Evolutionary conservation across 176 grass and related monocot genomes (phyloP), one percentile per base, ranked within the genome.

Genomic region (Carex kokanica): DNA sequence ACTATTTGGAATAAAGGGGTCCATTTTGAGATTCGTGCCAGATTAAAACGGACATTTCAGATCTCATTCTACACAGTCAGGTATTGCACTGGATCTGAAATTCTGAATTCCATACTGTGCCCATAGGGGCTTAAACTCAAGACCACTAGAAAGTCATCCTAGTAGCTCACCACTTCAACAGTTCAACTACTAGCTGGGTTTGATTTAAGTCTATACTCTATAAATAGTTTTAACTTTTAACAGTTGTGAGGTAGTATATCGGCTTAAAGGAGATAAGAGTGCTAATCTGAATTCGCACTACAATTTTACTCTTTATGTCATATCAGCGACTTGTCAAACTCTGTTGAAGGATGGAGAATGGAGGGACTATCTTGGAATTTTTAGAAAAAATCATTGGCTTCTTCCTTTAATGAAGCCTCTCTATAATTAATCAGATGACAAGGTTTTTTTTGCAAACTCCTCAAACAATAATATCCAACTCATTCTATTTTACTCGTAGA

Each of bases 401-500:
- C 45, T 25, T 74, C 12, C 71, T 52, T 27, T 74, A 74, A 53
- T 74, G 45, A 52, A 74, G 71, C 21, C n/a, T 25, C 70, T 52
- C 47, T 43, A 47, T 72, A 71, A 20, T 17, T 71, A 43, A 45
- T 2, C 36, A 45, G 9, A 71, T 20, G 67, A 5, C 67, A 2
- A 11, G 34, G 67, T 6, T 2, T 9, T 40, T 40, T 18, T 40
- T 69, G 4, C 32, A 6, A 18, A 69, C 3, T 69, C 40, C 2
- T 69, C 25, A 40, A 69, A n/a, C 16, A 66, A 36, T 4, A 32
- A 65, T 65, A 70, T 41, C 16, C 6, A 41, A 2, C 31, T n/a
- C 6, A 20, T 36, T 18, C 3, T 62, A 24, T 62, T 11, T 18
- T 69, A n/a, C 31, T n/a, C 4, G 2, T 40, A 17, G 67, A 20